A percentile compares a stretch with the other conserved stretches of the same genome.
phyloP scores from a whole-genome alignment of 768 basidiomycete genomes.

The Leccinum olivaceopallidum region DNA sequence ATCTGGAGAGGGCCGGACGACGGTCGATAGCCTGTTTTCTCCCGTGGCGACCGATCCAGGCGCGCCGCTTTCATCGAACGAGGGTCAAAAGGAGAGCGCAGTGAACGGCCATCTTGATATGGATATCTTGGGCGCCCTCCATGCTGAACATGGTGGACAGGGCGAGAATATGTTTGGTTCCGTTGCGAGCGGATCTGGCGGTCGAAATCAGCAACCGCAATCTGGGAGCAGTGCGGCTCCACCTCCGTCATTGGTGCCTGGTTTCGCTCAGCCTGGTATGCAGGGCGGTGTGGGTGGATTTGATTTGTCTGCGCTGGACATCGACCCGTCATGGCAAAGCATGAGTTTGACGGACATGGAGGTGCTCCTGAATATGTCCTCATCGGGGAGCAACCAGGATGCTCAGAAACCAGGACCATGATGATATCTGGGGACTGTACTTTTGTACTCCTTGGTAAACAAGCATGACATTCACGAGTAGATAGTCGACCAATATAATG shows the following conservation, averaged over 20 bases:
- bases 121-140: conserved; percentile 39
- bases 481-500: conserved; percentile 4
- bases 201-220: conserved; percentile 14
- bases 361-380: conserved; percentile 48
- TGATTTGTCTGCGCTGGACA: conserved; percentile 50
- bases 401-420: conserved; percentile 26
- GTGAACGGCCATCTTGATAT: conserved; percentile 30
- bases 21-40: conserved; percentile 54
- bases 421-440: neutral
- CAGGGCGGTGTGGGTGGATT: conserved; percentile 37
- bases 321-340: conserved; percentile 43
- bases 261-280: conserved; percentile 34
- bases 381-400: conserved; percentile 25
- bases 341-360: conserved; percentile 59
- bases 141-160: conserved; percentile 18
- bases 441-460: conserved; percentile 2
- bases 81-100: conserved; percentile 19
- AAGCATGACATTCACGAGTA: neutral
- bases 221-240: conserved; percentile 31
- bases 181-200: conserved; percentile 28
- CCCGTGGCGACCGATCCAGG: conserved; percentile 37
- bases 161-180: conserved; percentile 25
- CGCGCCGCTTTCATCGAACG: conserved; percentile 16
- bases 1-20: conserved; percentile 35
- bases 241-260: conserved; percentile 43